Percentiles rank a stretch among this genome's conserved stretches.
Evolutionary conservation across 2,329 filamentous ascomycete genomes (phyloP).

Genomic region (Cladosporium cucumerinum): DNA sequence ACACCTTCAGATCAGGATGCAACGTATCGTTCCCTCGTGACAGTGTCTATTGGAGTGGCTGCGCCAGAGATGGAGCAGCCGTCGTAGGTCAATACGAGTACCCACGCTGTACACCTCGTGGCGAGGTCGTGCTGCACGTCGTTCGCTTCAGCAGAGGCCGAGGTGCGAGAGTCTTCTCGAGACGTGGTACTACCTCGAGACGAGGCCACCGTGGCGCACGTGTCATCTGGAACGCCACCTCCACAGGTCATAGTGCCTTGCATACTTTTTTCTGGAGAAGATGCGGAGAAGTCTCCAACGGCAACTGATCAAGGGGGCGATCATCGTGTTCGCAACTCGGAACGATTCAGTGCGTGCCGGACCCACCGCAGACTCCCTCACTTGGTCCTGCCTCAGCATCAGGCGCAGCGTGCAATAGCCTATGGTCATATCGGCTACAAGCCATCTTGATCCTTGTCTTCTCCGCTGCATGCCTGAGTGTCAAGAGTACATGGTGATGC

Average conservation of each 20-base stretch:
- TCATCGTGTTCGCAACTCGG: not conserved
- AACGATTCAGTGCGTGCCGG: not conserved
- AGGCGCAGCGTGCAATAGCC: constrained; percentile 1
- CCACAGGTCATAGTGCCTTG: not conserved
- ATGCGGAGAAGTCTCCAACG: constrained; percentile 7
- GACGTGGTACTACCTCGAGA: not conserved
- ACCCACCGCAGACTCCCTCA: not conserved
- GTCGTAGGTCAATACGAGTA: not conserved
- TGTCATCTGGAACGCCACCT: constrained; percentile 4
- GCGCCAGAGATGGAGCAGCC: not conserved
- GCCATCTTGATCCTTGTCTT: not conserved
- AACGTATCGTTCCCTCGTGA: not conserved
- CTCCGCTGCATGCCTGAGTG: not conserved
- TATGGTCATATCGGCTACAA: not conserved
- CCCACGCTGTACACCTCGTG: not conserved
- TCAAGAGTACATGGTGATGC: not conserved
- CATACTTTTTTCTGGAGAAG: constrained; percentile 5
- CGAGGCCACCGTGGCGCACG: not conserved
- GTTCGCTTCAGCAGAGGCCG: not conserved
- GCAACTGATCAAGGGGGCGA: not conserved
- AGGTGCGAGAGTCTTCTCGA: not conserved
- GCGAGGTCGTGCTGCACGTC: not conserved
- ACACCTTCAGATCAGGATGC: not conserved
- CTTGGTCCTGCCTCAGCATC: not conserved
- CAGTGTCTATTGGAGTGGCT: not conserved